Base-by-base conservation (phyloP, 768 basidiomycete genomes). In the Tulasnella sp. region DNA sequence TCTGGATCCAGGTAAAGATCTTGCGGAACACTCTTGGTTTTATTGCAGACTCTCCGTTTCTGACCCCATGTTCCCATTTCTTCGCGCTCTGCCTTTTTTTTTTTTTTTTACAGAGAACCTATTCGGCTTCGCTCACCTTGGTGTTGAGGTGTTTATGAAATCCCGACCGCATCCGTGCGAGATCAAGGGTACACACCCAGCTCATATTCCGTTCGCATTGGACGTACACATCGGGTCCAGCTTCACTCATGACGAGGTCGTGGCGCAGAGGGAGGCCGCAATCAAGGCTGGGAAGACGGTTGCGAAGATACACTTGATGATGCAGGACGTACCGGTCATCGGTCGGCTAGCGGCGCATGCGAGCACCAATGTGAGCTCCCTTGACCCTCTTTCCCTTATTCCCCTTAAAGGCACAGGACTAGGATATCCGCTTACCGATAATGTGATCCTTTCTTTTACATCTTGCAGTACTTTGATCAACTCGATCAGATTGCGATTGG, bases 71-170 rank as follows among this genome's bases (percentile, higher is more conserved):
- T n/a, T n/a, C n/a, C n/a, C n/a, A n/a, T n/a, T n/a, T n/a, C n/a
- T n/a, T n/a, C n/a, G n/a, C n/a, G n/a, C n/a, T n/a, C n/a, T n/a
- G n/a, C 34, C 34, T 38, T 38, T 38, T 5, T 38, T 38, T 15
- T 38, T 15, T 7, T 48, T 11, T 11, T 43, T 1, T 41, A 11
- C 41, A 45, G 41, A 52, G 24, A 60, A 62, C 46, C 43, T 60
- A 8, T 53, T 60, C 44, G 59, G 49, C 24, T 62, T 62, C 48
- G 49, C 57, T 21, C 62, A 62, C 30, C 48, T 62, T 12, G 62
- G 62, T 19, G 45, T 53, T 17, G 62, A 62, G 38, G 31, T 62
- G 21, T 53, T 52, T 38, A 59, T 62, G 58, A 60, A 53, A 43
- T 27, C 7, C 22, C 15, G n/a, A 12, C 59, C 59, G 8, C 10